Base-by-base conservation (phyloP, 2,329 filamentous ascomycete species). In the Dactylonectria macrodidyma region DNA sequence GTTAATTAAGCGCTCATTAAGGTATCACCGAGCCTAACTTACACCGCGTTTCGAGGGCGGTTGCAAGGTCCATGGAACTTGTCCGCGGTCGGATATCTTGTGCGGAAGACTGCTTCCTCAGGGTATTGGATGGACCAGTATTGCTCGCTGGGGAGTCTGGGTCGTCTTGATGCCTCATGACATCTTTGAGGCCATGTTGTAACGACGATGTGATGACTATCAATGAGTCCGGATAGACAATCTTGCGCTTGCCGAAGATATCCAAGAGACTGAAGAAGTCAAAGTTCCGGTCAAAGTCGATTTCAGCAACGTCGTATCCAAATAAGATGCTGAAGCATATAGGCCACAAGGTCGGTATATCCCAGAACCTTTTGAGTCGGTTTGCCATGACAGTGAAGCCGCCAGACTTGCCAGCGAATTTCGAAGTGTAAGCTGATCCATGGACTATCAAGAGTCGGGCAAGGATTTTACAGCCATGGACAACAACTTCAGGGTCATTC, bases 271-370 rank as follows among this genome's bases (percentile, higher is more conserved):
- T 92, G 71, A 90, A 91, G 19, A 93, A 87, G 72, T 95, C 92
- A 73, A 97, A 92, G 30, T 91, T 86, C 71, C 89, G 87, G 59
- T 93, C 89, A 73, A 95, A 89, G 75, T 95, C 89, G 73, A 95
- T 88, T 56, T 89, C 89, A 2, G 90, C 91, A 52, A 97, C 89
- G 76, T 98, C 95, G 48, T 90, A 87, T 1, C 93, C 95, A 76
- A 99, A 97, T 2, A 99, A 81, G 24, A 98, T 92, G 60, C 93
- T 91, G 80, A 99, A 93, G 77, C 93, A 95, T 50, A 96, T 91
- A 0, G 92, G 91, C 96, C 96, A 98, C 30, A 98, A 81, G 0
- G 90, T 89, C 2, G 95, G 89, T 16, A 95, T 88, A 75, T 93
- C 91, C 95, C 96, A 99, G 90, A 95, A 98, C 75, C 91, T 87